A percentile compares a stretch with the other conserved stretches of the same genome.
Conservation (phyloP, 2,329 filamentous ascomycete species). For the Cadophora sp. region DNA sequence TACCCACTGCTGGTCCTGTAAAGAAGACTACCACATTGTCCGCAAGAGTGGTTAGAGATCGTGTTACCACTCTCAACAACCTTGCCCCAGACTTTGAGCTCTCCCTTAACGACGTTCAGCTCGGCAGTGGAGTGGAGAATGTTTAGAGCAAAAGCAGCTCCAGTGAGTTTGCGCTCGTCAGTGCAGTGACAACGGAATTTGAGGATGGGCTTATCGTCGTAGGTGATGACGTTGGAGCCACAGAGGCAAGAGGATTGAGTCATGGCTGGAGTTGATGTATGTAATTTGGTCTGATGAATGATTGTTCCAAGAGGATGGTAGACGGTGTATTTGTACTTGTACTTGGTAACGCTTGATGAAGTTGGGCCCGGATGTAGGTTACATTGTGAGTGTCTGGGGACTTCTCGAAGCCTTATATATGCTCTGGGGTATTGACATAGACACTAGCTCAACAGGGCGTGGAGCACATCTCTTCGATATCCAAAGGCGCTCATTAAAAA, state of each 20-base stretch:
- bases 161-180: conserved; percentile 37
- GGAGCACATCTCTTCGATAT: not conserved
- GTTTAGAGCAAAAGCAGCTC: conserved; percentile 36
- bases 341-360: no score
- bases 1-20: conserved; percentile 11
- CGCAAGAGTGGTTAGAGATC: conserved; percentile 29
- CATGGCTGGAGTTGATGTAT: conserved; percentile 17
- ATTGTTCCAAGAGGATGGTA: no score
- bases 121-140: conserved; percentile 24
- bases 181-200: conserved; percentile 36
- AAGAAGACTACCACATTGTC: conserved; percentile 22
- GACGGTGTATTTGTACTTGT: no score
- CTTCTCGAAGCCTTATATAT: not conserved
- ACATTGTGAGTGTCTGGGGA: not conserved
- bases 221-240: conserved; percentile 33
- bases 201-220: conserved; percentile 24
- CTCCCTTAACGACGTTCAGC: conserved; percentile 28
- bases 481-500: not conserved
- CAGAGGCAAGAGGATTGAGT: conserved; percentile 35
- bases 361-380: not conserved
- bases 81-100: conserved; percentile 29
- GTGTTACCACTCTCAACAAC: conserved; percentile 31
- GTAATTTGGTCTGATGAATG: not conserved
- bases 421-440: not conserved
- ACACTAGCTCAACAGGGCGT: not conserved